Percentiles rank a stretch among this genome's conserved stretches.
Evolutionary conservation across 78 protist genomes (phyloP).

Genomic region (Monocercomonoides exilis): DNA sequence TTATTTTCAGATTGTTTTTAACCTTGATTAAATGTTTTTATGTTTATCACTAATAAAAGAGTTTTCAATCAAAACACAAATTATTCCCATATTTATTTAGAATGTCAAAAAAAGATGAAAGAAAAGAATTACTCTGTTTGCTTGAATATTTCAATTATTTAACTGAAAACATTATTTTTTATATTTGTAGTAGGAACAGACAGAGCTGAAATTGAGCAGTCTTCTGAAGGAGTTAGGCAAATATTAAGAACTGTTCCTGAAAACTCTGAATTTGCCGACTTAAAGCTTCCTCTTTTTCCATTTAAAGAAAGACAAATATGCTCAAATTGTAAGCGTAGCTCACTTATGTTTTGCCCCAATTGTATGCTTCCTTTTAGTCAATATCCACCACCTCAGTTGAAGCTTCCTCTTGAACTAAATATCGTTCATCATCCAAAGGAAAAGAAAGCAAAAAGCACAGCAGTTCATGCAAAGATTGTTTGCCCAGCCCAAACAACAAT

Average conservation of each 20-base stretch:
- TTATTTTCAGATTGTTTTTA: no score
- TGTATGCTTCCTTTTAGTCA: background rate
- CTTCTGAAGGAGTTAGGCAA: no score
- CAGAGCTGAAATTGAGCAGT: no score
- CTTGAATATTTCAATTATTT: no score
- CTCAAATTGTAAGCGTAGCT: background rate
- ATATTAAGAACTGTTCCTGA: background rate
- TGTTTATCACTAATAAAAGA: no score
- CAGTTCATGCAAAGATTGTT: constrained; percentile 14
- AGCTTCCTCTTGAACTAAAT: background rate
- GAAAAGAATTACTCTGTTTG: no score
- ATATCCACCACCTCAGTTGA: background rate
- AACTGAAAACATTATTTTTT: no score
- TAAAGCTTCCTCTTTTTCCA: background rate
- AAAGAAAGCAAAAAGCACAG: constrained; percentile 20
- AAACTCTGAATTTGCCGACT: background rate
- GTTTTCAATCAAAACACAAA: no score
- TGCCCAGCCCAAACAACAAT: background rate
- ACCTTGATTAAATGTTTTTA: no score
- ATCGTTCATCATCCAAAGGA: constrained; percentile 26
- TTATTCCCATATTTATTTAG: no score
- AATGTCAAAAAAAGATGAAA: no score
- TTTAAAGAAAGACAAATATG: background rate
- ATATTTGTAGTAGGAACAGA: no score
- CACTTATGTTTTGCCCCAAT: background rate